Percentiles rank a stretch among this genome's conserved stretches.
phyloP scores from a whole-genome alignment of 441 rosid species.

The Biscutella laevigata region DNA sequence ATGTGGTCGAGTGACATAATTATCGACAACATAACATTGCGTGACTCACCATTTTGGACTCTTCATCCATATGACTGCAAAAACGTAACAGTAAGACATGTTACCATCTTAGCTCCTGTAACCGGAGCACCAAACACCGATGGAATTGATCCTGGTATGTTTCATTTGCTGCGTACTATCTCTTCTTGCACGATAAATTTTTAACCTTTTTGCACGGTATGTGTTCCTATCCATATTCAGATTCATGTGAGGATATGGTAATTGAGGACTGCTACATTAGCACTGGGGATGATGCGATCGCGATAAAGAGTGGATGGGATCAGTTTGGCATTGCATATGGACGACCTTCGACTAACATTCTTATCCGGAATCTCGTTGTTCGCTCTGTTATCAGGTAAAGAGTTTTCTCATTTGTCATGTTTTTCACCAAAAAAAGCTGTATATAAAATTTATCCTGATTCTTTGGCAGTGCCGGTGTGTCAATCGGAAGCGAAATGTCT shows the following conservation, averaged over 20 bases:
- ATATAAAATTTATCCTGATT: too few relatives aligned
- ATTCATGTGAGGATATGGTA: constrained; percentile 91
- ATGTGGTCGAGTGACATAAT: constrained; percentile 90
- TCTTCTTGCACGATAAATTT: not conserved
- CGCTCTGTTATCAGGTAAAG: constrained; percentile 89
- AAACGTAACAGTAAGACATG: constrained; percentile 60
- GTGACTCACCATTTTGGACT: constrained; percentile 92
- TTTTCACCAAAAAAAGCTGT: not conserved
- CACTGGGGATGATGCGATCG: constrained; percentile 92
- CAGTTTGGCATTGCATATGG: constrained; percentile 89
- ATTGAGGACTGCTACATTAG: constrained; percentile 95
- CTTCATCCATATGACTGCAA: constrained; percentile 95
- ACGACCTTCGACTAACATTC: constrained; percentile 68
- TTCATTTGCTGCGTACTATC: not conserved
- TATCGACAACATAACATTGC: constrained; percentile 63
- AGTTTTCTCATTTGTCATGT: constrained; percentile 7
- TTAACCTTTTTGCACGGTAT: not conserved
- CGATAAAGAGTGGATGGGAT: constrained; percentile 99
- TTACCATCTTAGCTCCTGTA: constrained; percentile 81
- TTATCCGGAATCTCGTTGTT: constrained; percentile 70
- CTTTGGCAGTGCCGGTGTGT: constrained; percentile 92
- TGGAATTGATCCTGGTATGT: constrained; percentile 91
- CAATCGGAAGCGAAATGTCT: constrained; percentile 94
- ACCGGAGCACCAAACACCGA: constrained; percentile 84
- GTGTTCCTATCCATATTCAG: constrained; percentile 26